A percentile compares a stretch with the other conserved stretches of the same genome.
These are phyloP conservation scores for Phytophthora idaei DNA, from an alignment of 352 stramenopile genomes.

Conservation along the genomic window DNA sequence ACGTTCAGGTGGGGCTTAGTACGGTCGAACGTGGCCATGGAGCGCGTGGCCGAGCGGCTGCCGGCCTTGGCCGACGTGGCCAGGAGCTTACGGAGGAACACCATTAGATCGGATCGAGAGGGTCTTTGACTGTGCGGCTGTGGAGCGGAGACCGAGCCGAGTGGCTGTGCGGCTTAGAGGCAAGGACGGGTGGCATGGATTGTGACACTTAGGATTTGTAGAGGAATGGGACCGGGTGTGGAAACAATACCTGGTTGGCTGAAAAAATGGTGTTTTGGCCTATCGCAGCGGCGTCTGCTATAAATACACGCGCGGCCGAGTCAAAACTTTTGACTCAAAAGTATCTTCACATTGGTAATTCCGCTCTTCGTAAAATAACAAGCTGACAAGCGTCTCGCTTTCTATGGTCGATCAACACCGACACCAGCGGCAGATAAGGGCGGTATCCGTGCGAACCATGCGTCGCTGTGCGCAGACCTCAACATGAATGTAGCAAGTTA, in stretches of 20 bases:
- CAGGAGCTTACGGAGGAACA: slow-evolving; percentile 39
- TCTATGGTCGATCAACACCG: too few relatives aligned
- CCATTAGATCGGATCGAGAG: slow-evolving; percentile 16
- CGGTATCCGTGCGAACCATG: too few relatives aligned
- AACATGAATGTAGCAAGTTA: too few relatives aligned
- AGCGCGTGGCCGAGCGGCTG: slow-evolving; percentile 22
- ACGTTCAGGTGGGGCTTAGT: slow-evolving; percentile 97
- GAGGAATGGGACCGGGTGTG: not conserved
- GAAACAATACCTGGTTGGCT: not conserved
- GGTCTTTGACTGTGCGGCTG: slow-evolving; percentile 13
- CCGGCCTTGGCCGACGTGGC: slow-evolving; percentile 21
- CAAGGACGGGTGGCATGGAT: slow-evolving; percentile 14
- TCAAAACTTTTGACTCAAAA: too few relatives aligned
- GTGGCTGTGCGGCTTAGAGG: slow-evolving; percentile 17
- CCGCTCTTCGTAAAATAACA: too few relatives aligned
- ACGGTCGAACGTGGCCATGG: slow-evolving; percentile 80
- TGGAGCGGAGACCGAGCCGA: slow-evolving; percentile 13
- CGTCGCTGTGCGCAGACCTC: too few relatives aligned
- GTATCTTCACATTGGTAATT: too few relatives aligned
- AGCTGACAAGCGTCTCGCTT: too few relatives aligned
- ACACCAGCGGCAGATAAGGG: too few relatives aligned
- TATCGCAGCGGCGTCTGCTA: not conserved
- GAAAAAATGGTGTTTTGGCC: not conserved
- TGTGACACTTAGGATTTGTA: not conserved
- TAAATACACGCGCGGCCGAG: too few relatives aligned